Base-by-base conservation (phyloP, 2,329 filamentous ascomycete genomes). In the Aspergillus oerlinghausenensis region DNA sequence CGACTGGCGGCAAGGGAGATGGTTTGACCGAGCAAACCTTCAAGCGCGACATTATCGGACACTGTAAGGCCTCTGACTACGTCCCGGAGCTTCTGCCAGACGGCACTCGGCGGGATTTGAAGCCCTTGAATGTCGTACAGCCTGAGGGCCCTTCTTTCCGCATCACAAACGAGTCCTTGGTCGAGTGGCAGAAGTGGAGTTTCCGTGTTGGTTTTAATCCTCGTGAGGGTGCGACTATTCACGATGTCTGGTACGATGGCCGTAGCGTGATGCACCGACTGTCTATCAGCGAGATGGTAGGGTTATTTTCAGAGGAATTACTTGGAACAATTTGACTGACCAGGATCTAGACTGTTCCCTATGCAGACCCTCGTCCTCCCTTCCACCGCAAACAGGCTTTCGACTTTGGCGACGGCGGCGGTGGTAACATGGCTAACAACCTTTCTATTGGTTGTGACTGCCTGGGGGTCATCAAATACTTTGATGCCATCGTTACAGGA, bases 111-210 rank as follows among this genome's bases (percentile, higher is more conserved):
- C 73, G 77, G 47, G 83, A 83, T 55, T 67, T 85, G 28, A 90
- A 89, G 72, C 88, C 88, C 4, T 82, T 92, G 66, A 84, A 90
- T 63, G 85, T 93, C 49, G 79, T 84, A 1, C 89, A 93, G 60
- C 84, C 84, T 0, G 83, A 89, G 29, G 88, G 88, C 0, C 81
- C 87, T 0, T 88, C 84, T 1, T 90, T 91, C 71, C 77, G 73
- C 0, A 64, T 72, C 29, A 71, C 68, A 2, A 63, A 72, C 2
- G 68, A 72, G 23, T 72, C 69, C 75, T 76, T 57, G 51, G 77
- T 47, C 74, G 82, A 63, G 55, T 87, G 85, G 85, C 83, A 87
- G 68, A 85, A 88, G 63, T 90, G 87, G 87, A 78, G 81, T 1
- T 86, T 91, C 73, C 78, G 87, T 10, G 79, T 92, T 3, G 77